phyloP scores from a whole-genome alignment of 345 rosid species.

The Eucalyptus polybractea region DNA sequence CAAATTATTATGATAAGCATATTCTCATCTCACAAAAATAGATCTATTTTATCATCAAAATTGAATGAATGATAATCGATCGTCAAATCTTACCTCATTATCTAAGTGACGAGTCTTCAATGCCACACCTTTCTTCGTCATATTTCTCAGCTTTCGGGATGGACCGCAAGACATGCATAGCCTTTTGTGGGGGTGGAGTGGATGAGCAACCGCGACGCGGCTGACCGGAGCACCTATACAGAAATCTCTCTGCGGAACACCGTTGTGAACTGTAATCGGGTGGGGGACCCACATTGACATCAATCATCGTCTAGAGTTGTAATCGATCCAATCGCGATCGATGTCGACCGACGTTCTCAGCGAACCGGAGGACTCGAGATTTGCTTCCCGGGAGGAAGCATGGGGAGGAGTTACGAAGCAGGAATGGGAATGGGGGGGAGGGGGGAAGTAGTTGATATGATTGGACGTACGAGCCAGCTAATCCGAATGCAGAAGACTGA shows the following conservation, averaged over 20 bases:
- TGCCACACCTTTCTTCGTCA: not conserved
- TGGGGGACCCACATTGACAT: not conserved
- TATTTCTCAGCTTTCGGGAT: not conserved
- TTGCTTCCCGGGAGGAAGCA: slow-evolving; percentile 34
- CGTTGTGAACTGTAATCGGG: not conserved
- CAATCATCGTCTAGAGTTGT: not conserved
- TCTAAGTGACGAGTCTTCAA: not conserved
- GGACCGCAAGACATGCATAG: not conserved
- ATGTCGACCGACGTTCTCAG: not conserved
- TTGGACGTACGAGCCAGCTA: not conserved
- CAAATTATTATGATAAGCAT: not conserved
- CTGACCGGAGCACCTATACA: not conserved
- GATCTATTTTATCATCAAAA: too few species aligned
- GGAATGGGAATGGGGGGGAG: not conserved
- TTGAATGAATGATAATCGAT: not conserved
- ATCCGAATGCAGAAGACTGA: not conserved
- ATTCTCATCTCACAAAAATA: not conserved
- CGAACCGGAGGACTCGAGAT: not conserved
- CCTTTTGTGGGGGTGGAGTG: not conserved
- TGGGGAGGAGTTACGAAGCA: slow-evolving; percentile 20
- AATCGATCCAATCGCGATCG: not conserved
- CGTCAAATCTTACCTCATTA: not conserved
- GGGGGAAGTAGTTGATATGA: not conserved
- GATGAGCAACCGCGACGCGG: not conserved
- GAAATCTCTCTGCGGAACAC: not conserved